phyloP scores from a whole-genome alignment of 345 rosid species.

The Hevea brasiliensis region DNA sequence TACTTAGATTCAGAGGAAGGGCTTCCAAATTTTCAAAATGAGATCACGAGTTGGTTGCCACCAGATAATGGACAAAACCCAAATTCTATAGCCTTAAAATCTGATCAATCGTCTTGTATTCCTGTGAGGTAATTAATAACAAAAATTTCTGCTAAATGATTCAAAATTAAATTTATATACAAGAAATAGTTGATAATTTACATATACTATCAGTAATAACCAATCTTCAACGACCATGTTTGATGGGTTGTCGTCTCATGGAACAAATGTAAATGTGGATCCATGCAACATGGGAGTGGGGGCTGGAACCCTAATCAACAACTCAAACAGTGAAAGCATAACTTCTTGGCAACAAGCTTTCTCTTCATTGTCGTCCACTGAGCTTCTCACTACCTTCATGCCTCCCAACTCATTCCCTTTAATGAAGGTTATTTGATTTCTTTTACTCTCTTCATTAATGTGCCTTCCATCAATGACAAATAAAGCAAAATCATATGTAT shows the following conservation, averaged over 20 bases:
- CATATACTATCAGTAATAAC: conserved; percentile 20
- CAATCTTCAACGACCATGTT: conserved; percentile 20
- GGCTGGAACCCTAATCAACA: conserved; percentile 20
- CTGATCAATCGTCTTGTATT: conserved; percentile 35
- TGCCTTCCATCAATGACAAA: too few species aligned
- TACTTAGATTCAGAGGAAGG: conserved; percentile 37
- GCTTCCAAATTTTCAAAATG: conserved; percentile 29
- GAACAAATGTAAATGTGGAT: conserved; percentile 25
- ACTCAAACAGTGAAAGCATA: conserved; percentile 19
- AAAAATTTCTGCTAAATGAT: too few species aligned
- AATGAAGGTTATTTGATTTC: conserved; percentile 16
- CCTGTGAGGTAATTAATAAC: conserved; percentile 21
- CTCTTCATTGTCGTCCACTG: conserved; percentile 29
- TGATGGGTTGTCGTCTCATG: conserved; percentile 46
- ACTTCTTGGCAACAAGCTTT: conserved; percentile 37
- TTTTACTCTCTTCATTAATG: too few species aligned
- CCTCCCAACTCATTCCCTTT: conserved; percentile 31
- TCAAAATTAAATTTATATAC: too few species aligned
- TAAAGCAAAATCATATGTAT: too few species aligned
- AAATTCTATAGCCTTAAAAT: conserved; percentile 18
- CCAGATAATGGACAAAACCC: conserved; percentile 32
- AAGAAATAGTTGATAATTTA: too few species aligned
- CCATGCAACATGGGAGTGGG: conserved; percentile 21
- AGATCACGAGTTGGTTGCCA: conserved; percentile 36
- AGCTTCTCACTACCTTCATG: conserved; percentile 43